A percentile compares a stretch with the other conserved stretches of the same genome.
Conservation (phyloP, 2,329 filamentous ascomycete genomes). For the Davidsoniella neocaledoniae region DNA sequence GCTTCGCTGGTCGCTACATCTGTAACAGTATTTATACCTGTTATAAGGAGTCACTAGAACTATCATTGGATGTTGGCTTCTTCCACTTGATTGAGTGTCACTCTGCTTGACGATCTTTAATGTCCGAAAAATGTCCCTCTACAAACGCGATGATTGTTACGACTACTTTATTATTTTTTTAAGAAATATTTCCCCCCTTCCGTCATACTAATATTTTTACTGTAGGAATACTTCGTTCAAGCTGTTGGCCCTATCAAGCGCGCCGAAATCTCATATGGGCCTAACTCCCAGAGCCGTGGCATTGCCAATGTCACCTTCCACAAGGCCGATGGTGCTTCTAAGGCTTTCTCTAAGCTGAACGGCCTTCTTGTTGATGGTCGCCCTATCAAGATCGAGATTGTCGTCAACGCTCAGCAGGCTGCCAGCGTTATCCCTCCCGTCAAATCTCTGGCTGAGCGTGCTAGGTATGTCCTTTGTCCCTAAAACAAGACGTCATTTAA, state of each 20-base stretch:
- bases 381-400: constrained; percentile 90
- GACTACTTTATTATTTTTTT: too few relatives aligned
- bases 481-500: constrained; percentile 15
- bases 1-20: background rate
- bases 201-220: constrained; percentile 33
- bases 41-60: background rate
- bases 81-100: background rate
- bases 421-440: constrained; percentile 48
- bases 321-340: constrained; percentile 64
- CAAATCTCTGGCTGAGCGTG: constrained; percentile 66
- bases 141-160: constrained; percentile 16
- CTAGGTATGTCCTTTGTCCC: constrained; percentile 35
- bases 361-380: constrained; percentile 78
- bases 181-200: background rate
- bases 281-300: constrained; percentile 78
- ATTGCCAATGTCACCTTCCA: constrained; percentile 79
- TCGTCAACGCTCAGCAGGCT: constrained; percentile 61
- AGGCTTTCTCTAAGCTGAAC: constrained; percentile 71
- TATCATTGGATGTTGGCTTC: background rate
- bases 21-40: background rate
- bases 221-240: constrained; percentile 88
- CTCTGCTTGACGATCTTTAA: constrained; percentile 17
- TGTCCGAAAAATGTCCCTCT: constrained; percentile 21
- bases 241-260: constrained; percentile 81
- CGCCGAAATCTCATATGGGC: constrained; percentile 82